Evolutionary conservation across 1,284 basidiomycete species (phyloP).

Genomic region (Coriolopsis trogii): DNA sequence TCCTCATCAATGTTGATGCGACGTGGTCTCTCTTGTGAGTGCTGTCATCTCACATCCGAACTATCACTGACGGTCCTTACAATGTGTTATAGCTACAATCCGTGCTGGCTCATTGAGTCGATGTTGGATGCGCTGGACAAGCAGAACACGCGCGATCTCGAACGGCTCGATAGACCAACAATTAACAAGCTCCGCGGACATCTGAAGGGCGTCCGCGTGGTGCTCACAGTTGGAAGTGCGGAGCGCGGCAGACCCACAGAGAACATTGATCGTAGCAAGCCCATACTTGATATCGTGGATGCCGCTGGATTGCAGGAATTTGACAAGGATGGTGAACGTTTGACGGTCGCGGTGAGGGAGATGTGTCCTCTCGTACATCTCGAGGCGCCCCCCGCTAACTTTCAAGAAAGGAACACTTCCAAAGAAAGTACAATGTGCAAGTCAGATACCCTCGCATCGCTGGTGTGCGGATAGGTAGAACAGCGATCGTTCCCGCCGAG

Average conservation of each 20-base stretch:
- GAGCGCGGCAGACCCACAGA: conserved; percentile 26
- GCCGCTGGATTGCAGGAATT: conserved; percentile 37
- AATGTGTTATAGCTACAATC: too few relatives aligned
- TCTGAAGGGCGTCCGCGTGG: conserved; percentile 36
- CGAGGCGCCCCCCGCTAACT: not conserved
- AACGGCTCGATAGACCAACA: conserved; percentile 11
- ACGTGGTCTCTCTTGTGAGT: conserved; percentile 26
- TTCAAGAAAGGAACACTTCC: conserved; percentile 17
- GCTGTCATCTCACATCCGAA: too few relatives aligned
- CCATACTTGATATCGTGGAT: too few relatives aligned
- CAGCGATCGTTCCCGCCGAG: conserved; percentile 50
- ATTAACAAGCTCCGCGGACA: conserved; percentile 36
- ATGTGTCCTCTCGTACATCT: not conserved
- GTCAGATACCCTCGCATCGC: conserved; percentile 40
- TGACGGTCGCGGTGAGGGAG: conserved; percentile 38
- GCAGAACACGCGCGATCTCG: conserved; percentile 27
- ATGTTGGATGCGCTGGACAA: conserved; percentile 29
- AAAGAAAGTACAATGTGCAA: conserved; percentile 31
- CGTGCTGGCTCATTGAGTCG: conserved; percentile 31
- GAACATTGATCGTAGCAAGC: too few relatives aligned
- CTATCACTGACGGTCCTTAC: too few relatives aligned
- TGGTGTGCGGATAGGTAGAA: conserved; percentile 39
- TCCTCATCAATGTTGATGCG: conserved; percentile 31
- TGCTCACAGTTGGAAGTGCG: conserved; percentile 12
- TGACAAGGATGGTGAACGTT: conserved; percentile 33